phyloP scores from a whole-genome alignment of 148 eudicot genomes.

The Nepenthes gracilis region DNA sequence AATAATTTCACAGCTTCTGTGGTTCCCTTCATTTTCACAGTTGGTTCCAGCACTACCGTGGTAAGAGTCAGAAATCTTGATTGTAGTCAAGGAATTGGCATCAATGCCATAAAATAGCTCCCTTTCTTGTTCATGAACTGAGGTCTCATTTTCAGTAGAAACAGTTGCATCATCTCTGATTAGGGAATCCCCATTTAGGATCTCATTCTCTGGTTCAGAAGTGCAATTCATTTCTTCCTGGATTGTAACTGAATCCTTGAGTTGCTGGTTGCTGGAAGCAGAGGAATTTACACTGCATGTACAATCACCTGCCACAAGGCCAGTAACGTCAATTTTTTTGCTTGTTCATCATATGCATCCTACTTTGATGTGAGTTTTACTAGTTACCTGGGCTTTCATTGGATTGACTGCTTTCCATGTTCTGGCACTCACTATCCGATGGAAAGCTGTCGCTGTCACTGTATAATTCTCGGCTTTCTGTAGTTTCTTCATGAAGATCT shows the following conservation, averaged over 20 bases:
- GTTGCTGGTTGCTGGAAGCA: constrained; percentile 9
- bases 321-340: too few species aligned
- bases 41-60: neutral
- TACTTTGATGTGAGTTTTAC: neutral
- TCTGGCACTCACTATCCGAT: constrained; percentile 19
- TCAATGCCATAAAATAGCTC: neutral
- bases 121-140: neutral
- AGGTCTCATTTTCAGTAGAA: neutral
- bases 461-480: constrained; percentile 16
- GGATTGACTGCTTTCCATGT: neutral
- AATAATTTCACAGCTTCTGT: too few species aligned
- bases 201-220: constrained; percentile 2
- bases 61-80: neutral
- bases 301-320: neutral
- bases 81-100: neutral
- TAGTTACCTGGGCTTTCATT: too few species aligned
- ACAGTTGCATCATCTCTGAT: neutral
- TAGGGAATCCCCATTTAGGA: neutral
- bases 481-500: constrained; percentile 23
- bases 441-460: constrained; percentile 19
- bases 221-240: constrained; percentile 2
- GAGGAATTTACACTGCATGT: neutral
- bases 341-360: too few species aligned
- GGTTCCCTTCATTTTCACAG: neutral
- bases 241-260: constrained; percentile 4